A percentile compares a stretch with the other conserved stretches of the same genome.
These are phyloP conservation scores for Calvatia gigantea DNA, from an alignment of 768 basidiomycete genomes.

Conservation along the genomic window DNA sequence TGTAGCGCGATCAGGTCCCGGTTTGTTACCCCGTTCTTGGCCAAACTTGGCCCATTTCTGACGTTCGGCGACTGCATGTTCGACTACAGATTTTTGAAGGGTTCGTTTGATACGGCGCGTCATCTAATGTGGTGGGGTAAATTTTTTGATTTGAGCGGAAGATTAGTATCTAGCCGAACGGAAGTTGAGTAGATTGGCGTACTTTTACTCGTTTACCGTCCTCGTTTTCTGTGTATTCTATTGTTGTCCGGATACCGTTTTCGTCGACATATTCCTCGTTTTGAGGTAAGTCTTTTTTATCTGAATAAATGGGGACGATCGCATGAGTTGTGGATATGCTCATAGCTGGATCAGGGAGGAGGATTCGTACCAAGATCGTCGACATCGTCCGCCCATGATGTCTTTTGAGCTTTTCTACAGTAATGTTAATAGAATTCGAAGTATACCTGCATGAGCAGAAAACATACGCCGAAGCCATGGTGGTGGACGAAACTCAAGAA, in stretches of 20 bases:
- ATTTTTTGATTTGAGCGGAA: constrained; percentile 3
- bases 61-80: constrained; percentile 90
- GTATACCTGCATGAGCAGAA: background rate
- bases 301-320: background rate
- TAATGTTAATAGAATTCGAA: background rate
- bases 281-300: constrained; percentile 43
- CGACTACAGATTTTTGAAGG: constrained; percentile 89
- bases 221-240: constrained; percentile 84
- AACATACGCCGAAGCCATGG: constrained; percentile 33
- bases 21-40: constrained; percentile 77
- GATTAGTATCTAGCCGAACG: background rate
- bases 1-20: constrained; percentile 90
- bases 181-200: constrained; percentile 13
- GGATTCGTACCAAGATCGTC: constrained; percentile 60
- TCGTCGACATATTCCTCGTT: constrained; percentile 75
- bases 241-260: constrained; percentile 82
- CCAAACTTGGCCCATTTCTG: constrained; percentile 96
- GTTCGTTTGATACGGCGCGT: constrained; percentile 84
- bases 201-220: constrained; percentile 96
- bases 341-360: background rate
- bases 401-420: constrained; percentile 48
- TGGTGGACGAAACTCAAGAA: constrained; percentile 3
- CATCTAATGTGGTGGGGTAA: constrained; percentile 43
- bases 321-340: constrained; percentile 1
- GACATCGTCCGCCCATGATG: constrained; percentile 87